phyloP scores from a whole-genome alignment of 2,329 filamentous ascomycete species.

The Ophiosphaerella herpotricha region DNA sequence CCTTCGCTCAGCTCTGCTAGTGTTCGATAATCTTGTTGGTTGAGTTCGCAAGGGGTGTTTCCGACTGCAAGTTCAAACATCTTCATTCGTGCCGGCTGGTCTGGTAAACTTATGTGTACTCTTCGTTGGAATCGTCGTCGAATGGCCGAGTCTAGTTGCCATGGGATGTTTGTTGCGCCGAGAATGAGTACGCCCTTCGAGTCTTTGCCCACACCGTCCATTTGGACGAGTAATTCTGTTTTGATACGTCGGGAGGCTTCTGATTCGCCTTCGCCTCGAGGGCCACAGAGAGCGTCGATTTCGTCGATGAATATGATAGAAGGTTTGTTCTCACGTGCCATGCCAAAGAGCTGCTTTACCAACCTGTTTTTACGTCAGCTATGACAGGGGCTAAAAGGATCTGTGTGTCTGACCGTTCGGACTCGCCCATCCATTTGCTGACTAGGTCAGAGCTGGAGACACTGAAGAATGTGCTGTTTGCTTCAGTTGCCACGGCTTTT shows the following conservation, averaged over 20 bases:
- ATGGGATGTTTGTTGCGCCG: slow-evolving; percentile 96
- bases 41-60: slow-evolving; percentile 84
- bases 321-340: slow-evolving; percentile 97
- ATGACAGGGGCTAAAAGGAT: background rate
- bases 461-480: slow-evolving; percentile 98
- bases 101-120: slow-evolving; percentile 93
- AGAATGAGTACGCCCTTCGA: slow-evolving; percentile 91
- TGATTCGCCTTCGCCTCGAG: slow-evolving; percentile 91
- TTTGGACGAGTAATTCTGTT: slow-evolving; percentile 96
- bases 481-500: slow-evolving; percentile 96
- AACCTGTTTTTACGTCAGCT: slow-evolving; percentile 60
- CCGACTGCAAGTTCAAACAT: slow-evolving; percentile 98
- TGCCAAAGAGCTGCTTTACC: slow-evolving; percentile 94
- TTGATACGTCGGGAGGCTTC: slow-evolving; percentile 98
- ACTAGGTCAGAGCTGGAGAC: slow-evolving; percentile 97
- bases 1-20: slow-evolving; percentile 85
- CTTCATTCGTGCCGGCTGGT: slow-evolving; percentile 80
- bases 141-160: slow-evolving; percentile 96
- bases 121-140: slow-evolving; percentile 92
- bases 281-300: slow-evolving; percentile 93
- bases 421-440: slow-evolving; percentile 99
- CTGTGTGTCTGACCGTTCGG: slow-evolving; percentile 72
- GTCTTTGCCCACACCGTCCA: slow-evolving; percentile 98
- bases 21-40: slow-evolving; percentile 75
- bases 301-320: slow-evolving; percentile 99